phyloP scores from a whole-genome alignment of 257 asterid genomes.

The Nicotiana undulata region DNA sequence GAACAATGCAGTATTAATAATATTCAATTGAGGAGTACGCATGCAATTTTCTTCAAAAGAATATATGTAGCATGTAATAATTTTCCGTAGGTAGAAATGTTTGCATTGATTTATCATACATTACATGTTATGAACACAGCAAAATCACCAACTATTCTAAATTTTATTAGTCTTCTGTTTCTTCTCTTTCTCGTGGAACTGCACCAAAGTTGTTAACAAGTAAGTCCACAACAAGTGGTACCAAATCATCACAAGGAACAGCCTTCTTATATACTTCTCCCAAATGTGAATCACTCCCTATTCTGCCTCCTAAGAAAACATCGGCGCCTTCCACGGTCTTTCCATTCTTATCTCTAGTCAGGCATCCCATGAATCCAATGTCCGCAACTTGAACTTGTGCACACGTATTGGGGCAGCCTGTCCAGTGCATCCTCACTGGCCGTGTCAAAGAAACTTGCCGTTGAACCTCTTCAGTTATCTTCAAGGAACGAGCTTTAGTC shows the following conservation, averaged over 20 bases:
- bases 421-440: constrained; percentile 97
- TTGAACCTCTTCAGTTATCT: constrained; percentile 72
- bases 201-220: constrained; percentile 75
- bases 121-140: not conserved
- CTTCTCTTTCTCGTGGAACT: constrained; percentile 60
- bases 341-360: constrained; percentile 57
- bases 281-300: constrained; percentile 88
- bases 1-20: not conserved
- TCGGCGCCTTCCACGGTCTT: constrained; percentile 84
- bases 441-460: constrained; percentile 49
- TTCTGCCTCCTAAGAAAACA: constrained; percentile 77
- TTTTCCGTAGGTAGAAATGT: not conserved
- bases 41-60: not conserved
- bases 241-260: constrained; percentile 90
- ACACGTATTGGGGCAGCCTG: constrained; percentile 90
- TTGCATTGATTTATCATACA: not conserved
- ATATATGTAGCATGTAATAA: not conserved
- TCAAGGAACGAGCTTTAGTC: constrained; percentile 72
- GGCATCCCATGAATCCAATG: constrained; percentile 97
- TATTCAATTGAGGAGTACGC: not conserved
- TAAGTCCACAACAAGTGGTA: constrained; percentile 68
- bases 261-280: constrained; percentile 79
- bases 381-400: constrained; percentile 96
- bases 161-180: constrained; percentile 43
- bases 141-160: not conserved